Base-by-base conservation (phyloP, 495 filamentous ascomycete genomes). In the Penicillium goetzii region DNA sequence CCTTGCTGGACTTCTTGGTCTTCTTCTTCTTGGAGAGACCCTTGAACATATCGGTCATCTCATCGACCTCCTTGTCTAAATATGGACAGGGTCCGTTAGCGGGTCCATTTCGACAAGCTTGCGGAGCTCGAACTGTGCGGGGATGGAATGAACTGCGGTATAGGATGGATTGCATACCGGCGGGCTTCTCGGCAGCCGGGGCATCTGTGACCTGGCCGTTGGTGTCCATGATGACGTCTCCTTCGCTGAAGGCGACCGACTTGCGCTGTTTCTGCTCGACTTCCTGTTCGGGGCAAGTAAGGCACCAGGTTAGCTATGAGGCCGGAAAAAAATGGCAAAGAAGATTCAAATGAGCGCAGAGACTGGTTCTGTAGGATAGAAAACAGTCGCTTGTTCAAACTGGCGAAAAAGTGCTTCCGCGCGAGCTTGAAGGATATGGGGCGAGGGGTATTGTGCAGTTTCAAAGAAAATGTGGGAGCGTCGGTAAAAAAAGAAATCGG, bases 1-100 rank as follows among this genome's bases (percentile, higher is more conserved):
- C 88, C 65, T 90, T 89, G 52, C 52, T 55, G 52, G 81, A 68
- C 74, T 86, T 87, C 73, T 89, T 88, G 57, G 80, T 73, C 77
- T 89, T 89, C 78, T 90, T 89, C 85, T 92, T 93, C 84, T 97
- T 97, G 70, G 92, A 91, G 64, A 97, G 88, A 53, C 86, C 88
- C 76, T 89, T 89, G 84, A 92, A 90, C 72, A 89, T 83, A 53
- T 90, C 89, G 67, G 85, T 86, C 45, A 90, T 83, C 66, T 89
- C 88, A 71, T 90, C 89, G 64, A 91, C 84, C 59, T 85, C 84
- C 71, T 89, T 86, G 71, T 89, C 88, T 66, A 64, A 80, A 64
- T 40, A 59, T 60, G 52, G 43, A 30, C 23, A 59, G 53, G 26
- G 28, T 19, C 28, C 33, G 60, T 62, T 61, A 67, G 62, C 47